A percentile compares a stretch with the other conserved stretches of the same genome.
These are phyloP conservation scores for Verticillium alfalfae DNA, from an alignment of 2,329 filamentous ascomycete species.

Conservation along the genomic window DNA sequence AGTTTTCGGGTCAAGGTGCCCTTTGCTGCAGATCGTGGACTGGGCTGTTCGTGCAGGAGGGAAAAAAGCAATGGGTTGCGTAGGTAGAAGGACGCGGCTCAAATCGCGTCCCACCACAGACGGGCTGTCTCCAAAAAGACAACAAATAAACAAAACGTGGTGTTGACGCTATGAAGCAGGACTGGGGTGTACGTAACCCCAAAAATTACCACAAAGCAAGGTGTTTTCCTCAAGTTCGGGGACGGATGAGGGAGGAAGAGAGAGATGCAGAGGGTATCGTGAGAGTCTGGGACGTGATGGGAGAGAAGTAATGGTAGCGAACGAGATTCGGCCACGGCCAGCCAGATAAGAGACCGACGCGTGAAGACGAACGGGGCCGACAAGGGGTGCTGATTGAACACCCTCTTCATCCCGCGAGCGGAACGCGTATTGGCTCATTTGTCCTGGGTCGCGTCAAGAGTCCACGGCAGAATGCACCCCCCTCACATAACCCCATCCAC, in stretches of 20 bases:
- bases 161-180: neutral
- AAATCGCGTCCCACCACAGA: neutral
- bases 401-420: neutral
- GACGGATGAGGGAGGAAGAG: too few relatives aligned
- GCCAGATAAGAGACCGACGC: neutral
- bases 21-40: too few relatives aligned
- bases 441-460: neutral
- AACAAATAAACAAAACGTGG: slow-evolving; percentile 1
- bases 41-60: too few relatives aligned
- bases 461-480: neutral
- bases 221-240: neutral
- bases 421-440: neutral
- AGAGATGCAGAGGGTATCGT: neutral
- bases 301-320: neutral
- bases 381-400: neutral
- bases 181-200: neutral
- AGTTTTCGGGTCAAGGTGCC: too few relatives aligned
- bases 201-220: neutral
- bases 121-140: neutral
- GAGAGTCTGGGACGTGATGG: neutral
- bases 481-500: neutral
- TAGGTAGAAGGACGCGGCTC: neutral
- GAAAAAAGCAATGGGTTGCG: neutral
- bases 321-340: neutral
- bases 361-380: neutral